These are phyloP conservation scores for Berberis vulgaris DNA, from an alignment of 164 flowering plant genomes.

Conservation along the genomic window DNA sequence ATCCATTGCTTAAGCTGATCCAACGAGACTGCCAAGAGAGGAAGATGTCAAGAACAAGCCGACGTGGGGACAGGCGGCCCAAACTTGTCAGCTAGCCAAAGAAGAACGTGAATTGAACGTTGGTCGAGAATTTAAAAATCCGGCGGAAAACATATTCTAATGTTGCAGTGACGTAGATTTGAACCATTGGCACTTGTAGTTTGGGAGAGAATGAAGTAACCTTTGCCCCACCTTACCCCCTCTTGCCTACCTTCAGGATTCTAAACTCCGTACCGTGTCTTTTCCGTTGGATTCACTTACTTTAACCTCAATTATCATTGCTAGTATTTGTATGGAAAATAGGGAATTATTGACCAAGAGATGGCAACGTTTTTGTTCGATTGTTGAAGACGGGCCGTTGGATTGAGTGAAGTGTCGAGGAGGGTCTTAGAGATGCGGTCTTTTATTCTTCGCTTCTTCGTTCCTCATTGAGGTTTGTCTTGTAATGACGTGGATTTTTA, in stretches of 20 bases:
- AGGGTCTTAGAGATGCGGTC: background rate
- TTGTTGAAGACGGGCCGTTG: background rate
- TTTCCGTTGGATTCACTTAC: constrained; percentile 17
- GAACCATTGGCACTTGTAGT: constrained; percentile 8
- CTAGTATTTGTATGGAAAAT: too few relatives aligned
- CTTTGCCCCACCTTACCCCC: background rate
- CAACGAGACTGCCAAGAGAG: background rate
- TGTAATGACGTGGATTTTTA: background rate
- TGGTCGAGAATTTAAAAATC: constrained; percentile 22
- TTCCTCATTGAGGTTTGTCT: constrained; percentile 5
- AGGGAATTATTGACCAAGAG: too few relatives aligned
- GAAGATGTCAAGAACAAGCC: constrained; percentile 11
- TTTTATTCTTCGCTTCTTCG: background rate
- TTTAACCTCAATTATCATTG: too few relatives aligned
- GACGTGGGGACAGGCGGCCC: constrained; percentile 35
- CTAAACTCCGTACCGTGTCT: constrained; percentile 25
- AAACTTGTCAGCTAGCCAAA: constrained; percentile 21
- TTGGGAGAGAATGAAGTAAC: constrained; percentile 15
- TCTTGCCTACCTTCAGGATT: constrained; percentile 9
- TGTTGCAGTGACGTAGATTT: constrained; percentile 13
- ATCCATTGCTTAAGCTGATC: background rate
- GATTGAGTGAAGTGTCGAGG: background rate
- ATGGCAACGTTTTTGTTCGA: background rate
- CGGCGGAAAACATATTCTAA: constrained; percentile 18
- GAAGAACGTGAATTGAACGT: constrained; percentile 26